Evolutionary conservation across 257 asterid species (phyloP), one percentile per base, ranked within the genome.

Genomic region (Jacaranda copaia): DNA sequence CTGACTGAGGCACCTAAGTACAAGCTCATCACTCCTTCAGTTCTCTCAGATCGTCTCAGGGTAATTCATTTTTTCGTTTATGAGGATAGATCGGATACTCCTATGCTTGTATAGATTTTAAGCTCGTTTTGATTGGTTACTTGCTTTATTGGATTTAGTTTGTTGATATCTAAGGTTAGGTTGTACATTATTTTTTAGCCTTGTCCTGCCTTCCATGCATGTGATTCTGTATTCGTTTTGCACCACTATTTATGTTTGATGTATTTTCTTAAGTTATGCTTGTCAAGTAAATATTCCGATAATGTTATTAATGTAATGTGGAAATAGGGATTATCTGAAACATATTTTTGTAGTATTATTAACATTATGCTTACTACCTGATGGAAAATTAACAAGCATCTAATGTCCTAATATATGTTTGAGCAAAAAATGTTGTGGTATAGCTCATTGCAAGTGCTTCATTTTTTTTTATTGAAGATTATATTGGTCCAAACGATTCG

Each of bases 1-100:
- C 71, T 92, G 2, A 61, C 92, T 1, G 99, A 94, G 85, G 97
- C 97, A 1, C 97, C 99, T 0, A 94, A 91, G 63, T 93, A 86
- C 87, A 95, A 95, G 90, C 99, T 92, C 38, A 92, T 95, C 78
- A 95, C 99, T 15, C 98, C 99, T 15, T 95, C 97, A 4, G 81
- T 91, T 4, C 94, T 95, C 70, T 95, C 99, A 15, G 97, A 94
- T 59, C 99, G 98, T 80, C 91, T 92, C 73, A 88, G 96, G 96
- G 99, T 94, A 89, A 68, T 48, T 55, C n/a, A 8, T 52, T 25
- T 68, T 15, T 1, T 56, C 4, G 8, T 66, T 1, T 56, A 4
- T 64, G 12, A 0, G 3, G 19, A 8, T 72, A 14, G 8, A 62
- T 81, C 43, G 5, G 19, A n/a, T 46, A 11, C 45, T 53, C 32